Evolutionary conservation across 306 rosid species (phyloP).

Genomic region (Dalbergia cultrata): DNA sequence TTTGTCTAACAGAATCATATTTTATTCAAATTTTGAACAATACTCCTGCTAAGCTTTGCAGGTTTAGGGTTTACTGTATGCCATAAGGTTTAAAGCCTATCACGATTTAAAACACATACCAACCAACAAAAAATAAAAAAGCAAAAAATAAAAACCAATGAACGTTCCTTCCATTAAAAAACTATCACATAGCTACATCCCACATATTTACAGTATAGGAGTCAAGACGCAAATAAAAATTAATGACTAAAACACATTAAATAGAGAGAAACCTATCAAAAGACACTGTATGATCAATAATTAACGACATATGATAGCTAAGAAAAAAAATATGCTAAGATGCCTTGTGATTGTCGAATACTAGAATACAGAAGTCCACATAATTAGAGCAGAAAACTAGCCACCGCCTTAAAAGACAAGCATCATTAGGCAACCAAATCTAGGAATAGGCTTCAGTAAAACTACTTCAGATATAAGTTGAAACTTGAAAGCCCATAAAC

Average conservation of each 20-base stretch:
- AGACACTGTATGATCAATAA: constrained; percentile 19
- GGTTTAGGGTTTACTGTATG: not conserved
- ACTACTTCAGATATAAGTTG: not conserved
- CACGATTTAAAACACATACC: not conserved
- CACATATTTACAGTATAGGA: constrained; percentile 5
- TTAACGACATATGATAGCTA: no score
- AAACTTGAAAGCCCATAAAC: constrained; percentile 4
- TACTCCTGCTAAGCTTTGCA: not conserved
- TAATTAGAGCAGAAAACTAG: constrained; percentile 12
- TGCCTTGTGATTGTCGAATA: not conserved
- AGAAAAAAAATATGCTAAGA: not conserved
- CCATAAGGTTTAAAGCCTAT: not conserved
- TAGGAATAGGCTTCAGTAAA: constrained; percentile 15
- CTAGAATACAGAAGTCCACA: not conserved
- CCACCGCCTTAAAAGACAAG: constrained; percentile 1
- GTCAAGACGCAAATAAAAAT: constrained; percentile 24
- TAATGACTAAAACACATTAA: not conserved
- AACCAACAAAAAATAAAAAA: not conserved
- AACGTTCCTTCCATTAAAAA: not conserved
- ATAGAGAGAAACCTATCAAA: not conserved
- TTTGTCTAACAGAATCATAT: not conserved
- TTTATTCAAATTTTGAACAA: not conserved
- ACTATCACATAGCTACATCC: not conserved
- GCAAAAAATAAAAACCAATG: not conserved
- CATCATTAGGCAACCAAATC: not conserved